These are phyloP conservation scores for Gossypium schwendimanii DNA, from an alignment of 441 rosid genomes.

Conservation along the genomic window DNA sequence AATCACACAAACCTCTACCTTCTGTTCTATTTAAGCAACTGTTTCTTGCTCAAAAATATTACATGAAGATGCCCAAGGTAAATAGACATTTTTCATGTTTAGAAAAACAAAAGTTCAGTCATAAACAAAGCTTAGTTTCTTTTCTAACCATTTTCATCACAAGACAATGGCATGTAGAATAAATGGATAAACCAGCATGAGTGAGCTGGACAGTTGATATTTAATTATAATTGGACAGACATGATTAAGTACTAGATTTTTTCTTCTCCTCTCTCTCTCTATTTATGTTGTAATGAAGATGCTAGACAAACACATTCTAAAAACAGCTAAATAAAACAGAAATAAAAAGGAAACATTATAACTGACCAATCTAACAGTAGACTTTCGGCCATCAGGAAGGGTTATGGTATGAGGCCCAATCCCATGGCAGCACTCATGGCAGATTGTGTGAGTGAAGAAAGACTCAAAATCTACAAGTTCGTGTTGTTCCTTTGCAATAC, in stretches of 20 bases:
- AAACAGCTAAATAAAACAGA: not conserved
- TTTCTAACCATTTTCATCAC: not conserved
- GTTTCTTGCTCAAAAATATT: not conserved
- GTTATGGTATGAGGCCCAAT: constrained; percentile 89
- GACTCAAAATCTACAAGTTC: constrained; percentile 88
- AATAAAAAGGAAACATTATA: not conserved
- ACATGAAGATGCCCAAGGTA: not conserved
- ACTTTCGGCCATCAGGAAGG: constrained; percentile 77
- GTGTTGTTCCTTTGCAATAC: constrained; percentile 60
- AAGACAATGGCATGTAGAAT: not conserved
- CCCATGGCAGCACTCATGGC: constrained; percentile 98
- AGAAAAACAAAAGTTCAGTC: not conserved
- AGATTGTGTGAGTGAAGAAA: constrained; percentile 84
- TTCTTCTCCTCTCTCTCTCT: not conserved
- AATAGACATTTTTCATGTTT: not conserved
- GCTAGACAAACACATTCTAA: not conserved
- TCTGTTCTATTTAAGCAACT: not conserved
- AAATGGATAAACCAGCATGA: not conserved
- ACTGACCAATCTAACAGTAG: constrained; percentile 86
- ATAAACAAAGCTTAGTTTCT: not conserved
- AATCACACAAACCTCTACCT: not conserved
- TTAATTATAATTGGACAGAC: not conserved
- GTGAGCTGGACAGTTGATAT: not conserved
- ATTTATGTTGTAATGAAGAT: constrained; percentile 1
- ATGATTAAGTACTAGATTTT: not conserved